Base-by-base conservation (phyloP, 2,329 filamentous ascomycete species). In the Cytospora paraplurivora region DNA sequence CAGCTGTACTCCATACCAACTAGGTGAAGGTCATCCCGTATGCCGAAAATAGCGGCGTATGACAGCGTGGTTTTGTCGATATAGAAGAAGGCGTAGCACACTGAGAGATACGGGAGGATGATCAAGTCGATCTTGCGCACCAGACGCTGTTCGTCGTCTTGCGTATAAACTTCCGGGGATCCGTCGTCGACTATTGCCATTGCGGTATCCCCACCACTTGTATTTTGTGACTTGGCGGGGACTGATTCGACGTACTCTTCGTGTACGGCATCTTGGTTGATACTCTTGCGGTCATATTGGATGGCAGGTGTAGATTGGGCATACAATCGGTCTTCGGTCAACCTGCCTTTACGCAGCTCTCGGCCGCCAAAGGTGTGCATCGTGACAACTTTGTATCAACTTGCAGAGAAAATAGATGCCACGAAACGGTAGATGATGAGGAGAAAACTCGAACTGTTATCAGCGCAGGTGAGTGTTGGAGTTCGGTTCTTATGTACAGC, bases 11-110 rank as follows among this genome's bases (percentile, higher is more conserved):
- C 76, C 0, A 80, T 79, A 1, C 84, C 84, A n/a, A 79, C 75
- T 1, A 89, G 76, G 15, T 80, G 67, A 10, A 88, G 77, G 66
- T 87, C 85, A 2, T 86, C 79, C 27, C 79, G 77, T 64, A 90
- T 83, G 1, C 85, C 85, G 63, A 89, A 88, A 56, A 89, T 85
- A 21, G 87, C 86, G 0, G 87, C 86, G 67, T 88, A 89, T 1
- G 81, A 85, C 35, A 86, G 73, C 0, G 82, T 86, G 0, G 84
- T 86, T 76, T 86, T 72, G 68, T 73, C 70, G 37, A 72, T 68
- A 34, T 73, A 70, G 53, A 63, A 64, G 56, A 66, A 64, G 33
- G 61, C 64, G 27, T 66, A 66, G 32, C 61, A 66, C 19, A 66
- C 61, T 37, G 63, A 34, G 19, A 65, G 55, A 44, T 59, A 65